Evolutionary conservation across 768 basidiomycete species (phyloP).

Genomic region (Podaxis sp.): DNA sequence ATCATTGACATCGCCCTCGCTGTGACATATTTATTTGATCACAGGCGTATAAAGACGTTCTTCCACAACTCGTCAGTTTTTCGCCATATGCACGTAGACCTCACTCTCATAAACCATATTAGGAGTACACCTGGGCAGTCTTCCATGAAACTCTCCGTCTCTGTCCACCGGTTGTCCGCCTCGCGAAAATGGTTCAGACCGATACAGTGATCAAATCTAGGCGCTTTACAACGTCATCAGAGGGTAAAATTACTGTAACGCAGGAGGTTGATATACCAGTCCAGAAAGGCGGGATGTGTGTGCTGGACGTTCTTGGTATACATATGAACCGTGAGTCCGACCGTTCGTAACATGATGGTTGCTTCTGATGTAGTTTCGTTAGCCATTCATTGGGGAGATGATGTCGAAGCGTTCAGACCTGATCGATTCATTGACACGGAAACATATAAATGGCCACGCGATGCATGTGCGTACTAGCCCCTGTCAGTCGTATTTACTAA

Average conservation of each 20-base stretch:
- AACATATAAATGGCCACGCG: slow-evolving; percentile 50
- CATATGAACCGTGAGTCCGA: slow-evolving; percentile 44
- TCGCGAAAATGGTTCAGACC: slow-evolving; percentile 31
- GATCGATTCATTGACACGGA: slow-evolving; percentile 52
- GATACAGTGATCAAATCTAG: slow-evolving; percentile 36
- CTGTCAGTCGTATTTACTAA: neutral
- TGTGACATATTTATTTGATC: neutral
- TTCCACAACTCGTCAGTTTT: slow-evolving; percentile 11
- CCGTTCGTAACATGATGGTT: neutral
- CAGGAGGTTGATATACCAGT: slow-evolving; percentile 34
- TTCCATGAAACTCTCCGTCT: slow-evolving; percentile 48
- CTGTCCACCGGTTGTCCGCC: slow-evolving; percentile 36
- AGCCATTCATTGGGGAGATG: slow-evolving; percentile 53
- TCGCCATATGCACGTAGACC: neutral
- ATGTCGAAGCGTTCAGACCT: slow-evolving; percentile 43
- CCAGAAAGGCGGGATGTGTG: slow-evolving; percentile 36
- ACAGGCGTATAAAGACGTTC: slow-evolving; percentile 6
- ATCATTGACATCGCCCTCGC: neutral
- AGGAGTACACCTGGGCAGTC: slow-evolving; percentile 44
- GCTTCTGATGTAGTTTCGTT: neutral
- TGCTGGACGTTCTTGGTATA: slow-evolving; percentile 41
- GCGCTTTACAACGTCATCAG: slow-evolving; percentile 28
- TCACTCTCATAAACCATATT: neutral
- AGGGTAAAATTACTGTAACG: slow-evolving; percentile 27
- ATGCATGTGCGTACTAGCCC: slow-evolving; percentile 38